Percentiles rank a stretch among this genome's conserved stretches.
Evolutionary conservation across 805 yeast species (phyloP).

Genomic region (Saccharomycopsis fibuligera): DNA sequence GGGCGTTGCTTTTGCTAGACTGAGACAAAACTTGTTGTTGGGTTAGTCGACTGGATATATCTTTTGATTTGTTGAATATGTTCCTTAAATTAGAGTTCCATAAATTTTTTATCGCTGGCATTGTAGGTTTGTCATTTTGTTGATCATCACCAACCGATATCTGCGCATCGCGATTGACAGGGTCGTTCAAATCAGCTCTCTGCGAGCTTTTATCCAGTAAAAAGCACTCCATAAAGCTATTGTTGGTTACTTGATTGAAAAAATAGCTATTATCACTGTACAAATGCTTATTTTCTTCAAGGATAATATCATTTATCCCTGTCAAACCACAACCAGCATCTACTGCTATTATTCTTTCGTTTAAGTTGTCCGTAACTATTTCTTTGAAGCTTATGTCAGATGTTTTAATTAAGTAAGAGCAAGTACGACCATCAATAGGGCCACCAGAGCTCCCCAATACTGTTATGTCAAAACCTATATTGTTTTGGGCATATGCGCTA

Average conservation of each 20-base stretch:
- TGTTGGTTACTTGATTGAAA: background rate
- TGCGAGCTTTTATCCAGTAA: no score
- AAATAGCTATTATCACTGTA: background rate
- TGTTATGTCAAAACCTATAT: conserved; percentile 45
- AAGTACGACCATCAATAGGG: conserved; percentile 65
- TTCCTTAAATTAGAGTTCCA: background rate
- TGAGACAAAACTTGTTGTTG: background rate
- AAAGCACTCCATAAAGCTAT: no score
- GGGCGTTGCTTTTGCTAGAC: background rate
- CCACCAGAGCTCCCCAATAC: conserved; percentile 83
- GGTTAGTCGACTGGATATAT: background rate
- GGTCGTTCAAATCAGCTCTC: background rate
- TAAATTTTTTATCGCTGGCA: no score
- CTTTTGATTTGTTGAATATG: background rate
- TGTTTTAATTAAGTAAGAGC: conserved; percentile 63
- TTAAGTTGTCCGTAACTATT: conserved; percentile 26
- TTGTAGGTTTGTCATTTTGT: background rate
- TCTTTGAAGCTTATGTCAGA: conserved; percentile 35
- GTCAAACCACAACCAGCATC: conserved; percentile 79
- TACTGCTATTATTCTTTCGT: conserved; percentile 44
- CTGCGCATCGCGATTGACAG: background rate
- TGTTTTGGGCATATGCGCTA: background rate
- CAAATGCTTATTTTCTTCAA: conserved; percentile 16
- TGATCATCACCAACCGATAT: background rate
- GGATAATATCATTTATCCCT: conserved; percentile 40